Evolutionary conservation across 1,139 yeast genomes (phyloP).

Genomic region (Kluyveromyces marxianus): DNA sequence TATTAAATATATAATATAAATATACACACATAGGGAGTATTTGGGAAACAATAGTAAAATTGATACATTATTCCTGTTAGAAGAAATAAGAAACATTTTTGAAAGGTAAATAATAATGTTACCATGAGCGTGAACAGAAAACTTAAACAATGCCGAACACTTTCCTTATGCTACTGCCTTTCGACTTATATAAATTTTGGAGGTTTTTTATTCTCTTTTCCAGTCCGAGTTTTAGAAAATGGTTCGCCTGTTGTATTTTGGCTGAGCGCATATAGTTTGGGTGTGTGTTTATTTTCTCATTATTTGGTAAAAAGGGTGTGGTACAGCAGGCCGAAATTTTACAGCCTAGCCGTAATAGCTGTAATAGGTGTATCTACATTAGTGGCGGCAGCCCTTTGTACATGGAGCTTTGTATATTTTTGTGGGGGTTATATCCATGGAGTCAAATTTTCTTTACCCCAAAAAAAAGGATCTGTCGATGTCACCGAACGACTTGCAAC

Average conservation of each 20-base stretch:
- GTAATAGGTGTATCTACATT: slow-evolving; percentile 13
- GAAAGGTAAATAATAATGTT: too few relatives aligned
- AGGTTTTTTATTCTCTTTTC: slow-evolving; percentile 3
- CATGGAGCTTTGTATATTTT: neutral
- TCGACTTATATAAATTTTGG: neutral
- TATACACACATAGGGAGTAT: too few relatives aligned
- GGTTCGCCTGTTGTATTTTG: slow-evolving; percentile 1
- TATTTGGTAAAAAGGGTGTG: slow-evolving; percentile 5
- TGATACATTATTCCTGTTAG: too few relatives aligned
- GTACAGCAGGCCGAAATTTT: slow-evolving; percentile 3
- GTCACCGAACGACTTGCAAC: slow-evolving; percentile 2
- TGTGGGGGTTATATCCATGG: slow-evolving; percentile 4
- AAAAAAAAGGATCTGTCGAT: neutral
- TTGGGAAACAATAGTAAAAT: too few relatives aligned
- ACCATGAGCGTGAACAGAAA: slow-evolving; percentile 2
- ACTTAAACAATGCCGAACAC: slow-evolving; percentile 2
- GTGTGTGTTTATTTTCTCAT: slow-evolving; percentile 2
- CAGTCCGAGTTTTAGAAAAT: neutral
- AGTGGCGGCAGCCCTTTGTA: slow-evolving; percentile 1
- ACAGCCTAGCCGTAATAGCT: neutral
- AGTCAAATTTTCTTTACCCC: neutral
- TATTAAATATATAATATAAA: too few relatives aligned
- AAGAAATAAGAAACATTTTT: too few relatives aligned
- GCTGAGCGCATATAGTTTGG: slow-evolving; percentile 1
- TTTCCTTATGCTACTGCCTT: slow-evolving; percentile 1